Base-by-base conservation (phyloP, 192 early-diverging fungal species). In the Umbelopsis vinacea region DNA sequence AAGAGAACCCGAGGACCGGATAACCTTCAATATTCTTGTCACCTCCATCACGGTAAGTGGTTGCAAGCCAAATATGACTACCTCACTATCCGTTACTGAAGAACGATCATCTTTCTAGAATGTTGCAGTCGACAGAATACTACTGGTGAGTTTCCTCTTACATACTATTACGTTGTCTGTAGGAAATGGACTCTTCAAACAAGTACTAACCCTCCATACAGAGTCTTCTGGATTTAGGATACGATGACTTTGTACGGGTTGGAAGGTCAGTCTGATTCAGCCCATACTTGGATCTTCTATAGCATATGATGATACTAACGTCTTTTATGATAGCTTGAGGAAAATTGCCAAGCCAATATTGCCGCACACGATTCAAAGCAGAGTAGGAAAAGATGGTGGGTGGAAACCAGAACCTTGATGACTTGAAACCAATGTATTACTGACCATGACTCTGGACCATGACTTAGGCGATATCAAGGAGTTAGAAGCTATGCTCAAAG, bases 121-220 rank as follows among this genome's bases (percentile, higher is more conserved):
- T 72, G 89, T 92, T 26, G 92, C 92, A 10, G 92, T 93, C 9
- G 92, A 93, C 74, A 86, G 89, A 60, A 90, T 93, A 73, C 77
- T 93, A 19, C 71, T 66, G 73, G 84, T 85, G 75, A 52, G 74
- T 17, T 3, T 33, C 21, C 24, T 10, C 45, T n/a, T n/a, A 6
- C 15, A 50, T 35, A 43, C 40, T 4, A 12, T 12, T 19, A 50
- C 48, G 15, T 50, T 17, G 46, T 46, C 15, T 21, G 5, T 17
- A 50, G 5, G 40, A 7, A 7, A 43, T n/a, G 40, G 5, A 12
- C 40, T 6, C n/a, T 5, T 12, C 33, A 2, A 4, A 8, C 2
- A 52, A 3, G 23, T 17, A 45, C 70, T 35, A 35, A 50, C 37
- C 11, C 8, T 71, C 21, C 19, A 45, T 4, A 9, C 43, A 79